Conservation (phyloP, 2,329 filamentous ascomycete genomes). For the Botryotinia convoluta region DNA sequence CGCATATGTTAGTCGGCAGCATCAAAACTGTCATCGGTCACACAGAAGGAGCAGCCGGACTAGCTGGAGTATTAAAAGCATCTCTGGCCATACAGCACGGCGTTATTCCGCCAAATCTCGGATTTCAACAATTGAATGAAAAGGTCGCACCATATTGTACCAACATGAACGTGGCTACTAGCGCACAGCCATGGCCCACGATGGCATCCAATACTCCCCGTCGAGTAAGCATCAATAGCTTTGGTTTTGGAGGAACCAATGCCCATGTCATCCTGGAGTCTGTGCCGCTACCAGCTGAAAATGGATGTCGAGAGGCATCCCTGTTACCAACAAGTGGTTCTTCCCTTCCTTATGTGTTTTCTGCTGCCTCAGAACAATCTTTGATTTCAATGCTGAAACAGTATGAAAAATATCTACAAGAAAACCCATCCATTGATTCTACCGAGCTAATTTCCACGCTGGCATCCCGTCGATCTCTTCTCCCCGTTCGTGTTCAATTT, state of each 20-base stretch:
- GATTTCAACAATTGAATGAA: slow-evolving; percentile 37
- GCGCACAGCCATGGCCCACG: not conserved
- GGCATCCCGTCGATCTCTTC: not conserved
- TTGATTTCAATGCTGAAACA: not conserved
- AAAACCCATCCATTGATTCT: not conserved
- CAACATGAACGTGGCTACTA: not conserved
- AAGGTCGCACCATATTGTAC: not conserved
- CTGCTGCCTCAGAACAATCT: not conserved
- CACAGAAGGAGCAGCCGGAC: slow-evolving; percentile 32
- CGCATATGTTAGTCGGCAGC: slow-evolving; percentile 29
- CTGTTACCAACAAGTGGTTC: not conserved
- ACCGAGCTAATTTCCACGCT: not conserved
- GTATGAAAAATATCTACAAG: not conserved
- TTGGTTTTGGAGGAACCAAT: not conserved
- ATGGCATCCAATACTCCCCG: not conserved
- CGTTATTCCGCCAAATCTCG: slow-evolving; percentile 35
- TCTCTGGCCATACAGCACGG: slow-evolving; percentile 32
- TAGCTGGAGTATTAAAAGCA: slow-evolving; percentile 33
- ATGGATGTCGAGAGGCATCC: not conserved
- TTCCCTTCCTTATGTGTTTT: not conserved
- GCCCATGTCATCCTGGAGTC: not conserved
- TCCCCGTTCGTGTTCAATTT: not conserved
- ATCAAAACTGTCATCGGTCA: slow-evolving; percentile 35
- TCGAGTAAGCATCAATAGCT: slow-evolving; percentile 11
- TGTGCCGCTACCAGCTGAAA: not conserved